Conservation (phyloP, 495 filamentous ascomycete genomes). For the Tuber magnatum region DNA sequence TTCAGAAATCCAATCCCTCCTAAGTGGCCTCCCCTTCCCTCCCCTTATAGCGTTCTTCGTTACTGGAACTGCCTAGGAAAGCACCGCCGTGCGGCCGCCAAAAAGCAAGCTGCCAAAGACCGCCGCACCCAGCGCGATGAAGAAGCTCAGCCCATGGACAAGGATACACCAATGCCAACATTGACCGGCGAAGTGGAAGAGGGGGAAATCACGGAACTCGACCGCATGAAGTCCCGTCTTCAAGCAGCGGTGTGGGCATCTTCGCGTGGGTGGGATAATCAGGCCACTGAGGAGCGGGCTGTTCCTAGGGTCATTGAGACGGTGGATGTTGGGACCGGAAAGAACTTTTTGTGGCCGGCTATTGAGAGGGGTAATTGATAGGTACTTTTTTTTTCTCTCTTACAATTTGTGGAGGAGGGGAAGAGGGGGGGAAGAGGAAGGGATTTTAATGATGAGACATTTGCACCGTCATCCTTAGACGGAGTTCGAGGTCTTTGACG, state of each 20-base stretch:
- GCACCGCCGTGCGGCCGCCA: conserved; percentile 18
- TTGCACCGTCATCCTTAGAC: conserved; percentile 37
- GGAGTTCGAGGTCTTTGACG: conserved; percentile 29
- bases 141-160: conserved; percentile 6
- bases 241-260: conserved; percentile 39
- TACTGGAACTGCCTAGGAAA: conserved; percentile 13
- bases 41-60: not conserved
- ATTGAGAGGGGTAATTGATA: conserved; percentile 22
- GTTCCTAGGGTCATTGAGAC: conserved; percentile 18
- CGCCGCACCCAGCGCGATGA: conserved; percentile 6
- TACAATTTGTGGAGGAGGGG: not conserved
- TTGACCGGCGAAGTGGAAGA: not conserved
- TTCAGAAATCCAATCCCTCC: conserved; percentile 71
- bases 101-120: conserved; percentile 18
- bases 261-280: conserved; percentile 28
- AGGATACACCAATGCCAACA: conserved; percentile 12
- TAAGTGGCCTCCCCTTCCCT: conserved; percentile 38
- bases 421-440: not conserved
- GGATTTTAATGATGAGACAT: conserved; percentile 27
- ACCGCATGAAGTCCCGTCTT: conserved; percentile 24
- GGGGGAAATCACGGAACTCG: conserved; percentile 8
- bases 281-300: conserved; percentile 9
- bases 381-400: conserved; percentile 9
- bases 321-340: conserved; percentile 26
- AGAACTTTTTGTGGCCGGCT: conserved; percentile 38